phyloP scores from a whole-genome alignment of 352 stramenopile species.

The Phytophthora palmivora region DNA sequence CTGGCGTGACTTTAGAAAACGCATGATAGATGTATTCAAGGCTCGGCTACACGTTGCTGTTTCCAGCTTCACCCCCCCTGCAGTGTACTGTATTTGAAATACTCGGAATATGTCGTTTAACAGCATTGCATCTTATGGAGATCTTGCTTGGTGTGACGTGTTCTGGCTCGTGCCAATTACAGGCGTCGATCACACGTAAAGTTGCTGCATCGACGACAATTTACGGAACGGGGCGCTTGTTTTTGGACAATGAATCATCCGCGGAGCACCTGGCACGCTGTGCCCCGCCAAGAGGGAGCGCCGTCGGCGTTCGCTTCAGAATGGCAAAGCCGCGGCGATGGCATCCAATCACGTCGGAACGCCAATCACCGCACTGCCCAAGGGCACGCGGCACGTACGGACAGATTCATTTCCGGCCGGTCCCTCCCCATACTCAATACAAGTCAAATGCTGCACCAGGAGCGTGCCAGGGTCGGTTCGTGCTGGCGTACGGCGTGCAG shows the following conservation, averaged over 20 bases:
- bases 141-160: conserved; percentile 1
- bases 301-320: conserved; percentile 19
- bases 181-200: background rate
- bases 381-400: conserved; percentile 5
- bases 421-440: conserved; percentile 23
- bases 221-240: conserved; percentile 16
- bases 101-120: no score
- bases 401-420: conserved; percentile 28
- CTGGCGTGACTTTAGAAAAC: background rate
- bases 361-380: conserved; percentile 4
- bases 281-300: background rate
- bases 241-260: conserved; percentile 19
- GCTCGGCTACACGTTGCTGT: no score
- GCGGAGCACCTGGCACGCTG: background rate
- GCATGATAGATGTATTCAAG: no score
- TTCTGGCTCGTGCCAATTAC: conserved; percentile 9
- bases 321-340: conserved; percentile 8
- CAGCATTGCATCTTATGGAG: conserved; percentile 4
- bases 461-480: conserved; percentile 7
- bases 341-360: conserved; percentile 21
- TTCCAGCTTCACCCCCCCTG: no score
- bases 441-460: conserved; percentile 22
- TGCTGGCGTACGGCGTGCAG: conserved; percentile 22
- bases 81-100: no score
- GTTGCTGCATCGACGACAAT: conserved; percentile 24